A percentile compares a stretch with the other conserved stretches of the same genome.
Evolutionary conservation across 176 grass and related monocot species (phyloP).

Genomic region (Aegilops sharonensis): DNA sequence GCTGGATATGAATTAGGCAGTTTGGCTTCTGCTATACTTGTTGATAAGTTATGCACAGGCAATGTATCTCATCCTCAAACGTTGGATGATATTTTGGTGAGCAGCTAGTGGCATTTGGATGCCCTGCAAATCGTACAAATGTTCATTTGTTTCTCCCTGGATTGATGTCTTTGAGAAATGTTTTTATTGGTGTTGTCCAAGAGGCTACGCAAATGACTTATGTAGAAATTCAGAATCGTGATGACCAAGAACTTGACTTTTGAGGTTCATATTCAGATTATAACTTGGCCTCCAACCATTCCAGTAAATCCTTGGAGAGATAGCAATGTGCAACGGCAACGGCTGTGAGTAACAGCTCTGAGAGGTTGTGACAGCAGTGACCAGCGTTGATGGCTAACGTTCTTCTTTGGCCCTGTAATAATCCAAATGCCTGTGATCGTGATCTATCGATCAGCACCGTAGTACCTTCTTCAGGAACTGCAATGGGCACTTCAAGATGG

Average conservation of each 20-base stretch:
- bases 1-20: constrained; percentile 51
- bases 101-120: constrained; percentile 31
- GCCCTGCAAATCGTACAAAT: not conserved
- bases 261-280: constrained; percentile 17
- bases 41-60: constrained; percentile 52
- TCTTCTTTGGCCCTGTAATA: not conserved
- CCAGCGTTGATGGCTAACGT: not conserved
- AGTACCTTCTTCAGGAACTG: not conserved
- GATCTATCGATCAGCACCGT: not conserved
- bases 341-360: not conserved
- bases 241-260: constrained; percentile 1
- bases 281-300: not conserved
- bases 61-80: constrained; percentile 19
- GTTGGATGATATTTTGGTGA: constrained; percentile 53
- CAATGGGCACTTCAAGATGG: not conserved
- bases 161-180: not conserved
- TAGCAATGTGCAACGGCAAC: not conserved
- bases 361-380: not conserved
- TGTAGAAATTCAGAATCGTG: constrained; percentile 30
- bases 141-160: constrained; percentile 11
- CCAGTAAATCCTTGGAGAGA: not conserved
- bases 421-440: not conserved
- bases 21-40: constrained; percentile 40
- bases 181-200: not conserved
- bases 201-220: not conserved